Base-by-base conservation (phyloP, 2,329 filamentous ascomycete species). In the Xylaria sp. region DNA sequence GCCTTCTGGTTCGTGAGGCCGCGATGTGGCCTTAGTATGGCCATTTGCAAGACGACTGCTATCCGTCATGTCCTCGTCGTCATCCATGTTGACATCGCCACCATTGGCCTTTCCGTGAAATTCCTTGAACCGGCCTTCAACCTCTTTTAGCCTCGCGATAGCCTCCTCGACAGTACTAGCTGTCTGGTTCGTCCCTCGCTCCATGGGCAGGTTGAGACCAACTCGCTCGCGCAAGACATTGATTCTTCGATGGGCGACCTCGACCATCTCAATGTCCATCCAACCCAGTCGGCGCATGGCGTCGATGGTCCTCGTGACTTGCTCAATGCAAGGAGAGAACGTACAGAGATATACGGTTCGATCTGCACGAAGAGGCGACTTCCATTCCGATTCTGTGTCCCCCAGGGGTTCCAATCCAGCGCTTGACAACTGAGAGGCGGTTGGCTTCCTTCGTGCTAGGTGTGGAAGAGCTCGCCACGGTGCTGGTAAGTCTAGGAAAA, bases 251-350 rank as follows among this genome's bases (percentile, higher is more conserved):
- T 96, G 87, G 9, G 85, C 79, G 9, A 99, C 84, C 72, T 97
- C 94, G 1, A 96, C 90, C 90, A 96, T 97, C 63, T 90, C 86
- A 60, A 97, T 95, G 53, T 93, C 89, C 8, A 92, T 82, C 94
- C 94, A 99, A 48, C 91, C 91, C 6, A 92, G 77, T 37, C 86
- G 83, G 49, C 93, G 87, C 72, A 99, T 81, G 11, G 85, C 84
- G 9, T 90, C 88, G 49, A 96, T 87, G 0, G 94, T 97, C 51
- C 87, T 85, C 48, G 89, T 91, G 19, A 95, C 93, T 76, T 99
- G 94, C 74, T 99, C 94, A 61, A 99, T 95, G 72, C 94, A 99
- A 0, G 94, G 94, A 1, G 90, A 95, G 75, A 99, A 99, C 0
- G 92, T 95, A 76, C 94, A 99, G 50, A 99, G 82, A 67, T 94